phyloP scores from a whole-genome alignment of 805 yeast species.

The Yueomyces sp. region DNA sequence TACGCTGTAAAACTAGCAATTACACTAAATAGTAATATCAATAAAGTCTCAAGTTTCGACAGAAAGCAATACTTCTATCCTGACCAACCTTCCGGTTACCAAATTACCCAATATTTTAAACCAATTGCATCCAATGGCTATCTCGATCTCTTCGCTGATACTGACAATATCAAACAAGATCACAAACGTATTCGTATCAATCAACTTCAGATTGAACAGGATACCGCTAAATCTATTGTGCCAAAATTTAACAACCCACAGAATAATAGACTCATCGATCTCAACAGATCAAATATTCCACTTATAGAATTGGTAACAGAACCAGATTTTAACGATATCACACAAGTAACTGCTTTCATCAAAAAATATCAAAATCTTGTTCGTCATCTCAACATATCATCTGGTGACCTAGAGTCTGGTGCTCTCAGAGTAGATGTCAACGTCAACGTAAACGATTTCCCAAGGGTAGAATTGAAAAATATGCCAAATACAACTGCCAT shows the following conservation, averaged over 20 bases:
- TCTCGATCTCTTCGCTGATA: slow-evolving; percentile 32
- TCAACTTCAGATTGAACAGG: slow-evolving; percentile 90
- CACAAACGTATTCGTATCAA: slow-evolving; percentile 44
- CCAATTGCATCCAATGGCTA: slow-evolving; percentile 68
- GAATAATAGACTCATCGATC: slow-evolving; percentile 41
- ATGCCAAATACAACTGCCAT: slow-evolving; percentile 76
- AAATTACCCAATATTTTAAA: slow-evolving; percentile 76
- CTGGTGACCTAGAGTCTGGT: slow-evolving; percentile 89
- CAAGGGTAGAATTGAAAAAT: slow-evolving; percentile 81
- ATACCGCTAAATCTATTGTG: slow-evolving; percentile 63
- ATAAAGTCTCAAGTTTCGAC: slow-evolving; percentile 56
- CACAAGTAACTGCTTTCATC: slow-evolving; percentile 65
- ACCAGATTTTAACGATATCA: slow-evolving; percentile 64
- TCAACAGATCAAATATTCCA: slow-evolving; percentile 77
- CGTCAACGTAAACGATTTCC: slow-evolving; percentile 59
- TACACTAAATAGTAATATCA: slow-evolving; percentile 51
- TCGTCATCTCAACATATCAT: slow-evolving; percentile 55
- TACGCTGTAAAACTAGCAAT: slow-evolving; percentile 62
- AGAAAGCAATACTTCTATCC: slow-evolving; percentile 93
- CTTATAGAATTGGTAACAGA: slow-evolving; percentile 82
- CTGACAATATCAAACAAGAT: slow-evolving; percentile 38
- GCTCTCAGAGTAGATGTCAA: slow-evolving; percentile 94
- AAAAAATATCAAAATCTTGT: slow-evolving; percentile 67
- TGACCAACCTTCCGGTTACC: slow-evolving; percentile 94
- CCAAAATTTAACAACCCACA: slow-evolving; percentile 2